Evolutionary conservation across 345 rosid genomes (phyloP).

Genomic region (Turnera subulata): DNA sequence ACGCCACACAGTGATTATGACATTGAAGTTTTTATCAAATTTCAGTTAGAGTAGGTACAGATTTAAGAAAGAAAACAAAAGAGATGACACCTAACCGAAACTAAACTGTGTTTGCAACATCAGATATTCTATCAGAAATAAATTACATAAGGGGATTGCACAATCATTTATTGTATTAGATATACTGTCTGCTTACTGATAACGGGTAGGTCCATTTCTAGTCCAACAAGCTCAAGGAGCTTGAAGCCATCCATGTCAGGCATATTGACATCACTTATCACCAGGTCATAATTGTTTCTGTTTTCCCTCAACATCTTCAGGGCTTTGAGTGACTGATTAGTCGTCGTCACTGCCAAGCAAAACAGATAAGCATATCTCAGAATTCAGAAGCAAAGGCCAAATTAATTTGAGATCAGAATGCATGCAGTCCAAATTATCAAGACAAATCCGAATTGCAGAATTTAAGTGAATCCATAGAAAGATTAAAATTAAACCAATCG

Average conservation of each 20-base stretch:
- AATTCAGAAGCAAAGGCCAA: not conserved
- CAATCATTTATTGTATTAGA: not conserved
- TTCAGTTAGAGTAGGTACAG: too few species aligned
- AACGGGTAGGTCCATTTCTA: constrained; percentile 85
- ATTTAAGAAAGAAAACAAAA: too few species aligned
- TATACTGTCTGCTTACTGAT: constrained; percentile 46
- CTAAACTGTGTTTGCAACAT: too few species aligned
- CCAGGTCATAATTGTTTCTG: constrained; percentile 48
- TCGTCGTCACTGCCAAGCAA: constrained; percentile 48
- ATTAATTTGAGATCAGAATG: constrained; percentile 11
- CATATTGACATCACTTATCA: constrained; percentile 78
- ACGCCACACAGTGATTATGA: not conserved
- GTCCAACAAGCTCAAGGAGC: constrained; percentile 79
- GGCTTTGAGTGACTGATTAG: constrained; percentile 53
- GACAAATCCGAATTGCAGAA: not conserved
- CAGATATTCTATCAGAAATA: too few species aligned
- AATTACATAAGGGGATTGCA: not conserved
- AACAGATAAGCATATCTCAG: constrained; percentile 5
- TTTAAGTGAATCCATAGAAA: not conserved
- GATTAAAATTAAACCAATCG: constrained; percentile 2
- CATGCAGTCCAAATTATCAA: not conserved
- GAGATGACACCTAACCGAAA: too few species aligned
- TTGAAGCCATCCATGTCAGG: constrained; percentile 81
- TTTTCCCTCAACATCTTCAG: constrained; percentile 57
- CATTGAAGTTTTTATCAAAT: not conserved